A percentile compares a stretch with the other conserved stretches of the same genome.
These are phyloP conservation scores for Onygenales sp. DNA, from an alignment of 2,329 filamentous ascomycete genomes.

Conservation along the genomic window DNA sequence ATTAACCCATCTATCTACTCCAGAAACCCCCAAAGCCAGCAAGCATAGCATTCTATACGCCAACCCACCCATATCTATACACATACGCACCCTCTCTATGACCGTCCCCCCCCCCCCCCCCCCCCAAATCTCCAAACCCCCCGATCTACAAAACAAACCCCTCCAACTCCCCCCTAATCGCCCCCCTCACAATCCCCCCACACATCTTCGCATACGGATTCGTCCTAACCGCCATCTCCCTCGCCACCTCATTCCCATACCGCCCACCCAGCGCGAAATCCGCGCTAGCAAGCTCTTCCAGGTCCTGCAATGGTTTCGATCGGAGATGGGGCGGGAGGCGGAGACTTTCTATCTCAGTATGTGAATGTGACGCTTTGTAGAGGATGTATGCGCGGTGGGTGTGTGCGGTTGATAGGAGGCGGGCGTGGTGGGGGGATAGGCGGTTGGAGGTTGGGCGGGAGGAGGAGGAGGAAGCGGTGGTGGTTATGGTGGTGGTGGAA, in stretches of 20 bases:
- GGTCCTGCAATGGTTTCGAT: constrained; percentile 24
- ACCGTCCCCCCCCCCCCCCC: neutral
- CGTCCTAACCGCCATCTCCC: constrained; percentile 49
- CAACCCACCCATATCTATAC: neutral
- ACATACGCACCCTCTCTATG: neutral
- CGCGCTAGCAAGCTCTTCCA: constrained; percentile 48
- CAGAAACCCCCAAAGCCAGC: neutral
- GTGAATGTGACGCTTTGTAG: constrained; percentile 23
- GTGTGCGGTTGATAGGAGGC: constrained; percentile 44
- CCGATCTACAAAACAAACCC: constrained; percentile 10
- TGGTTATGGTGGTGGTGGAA: constrained; percentile 23
- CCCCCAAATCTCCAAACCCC: neutral
- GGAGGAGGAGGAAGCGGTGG: constrained; percentile 19
- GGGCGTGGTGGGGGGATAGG: constrained; percentile 36
- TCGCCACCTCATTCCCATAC: constrained; percentile 48
- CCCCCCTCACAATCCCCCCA: constrained; percentile 52
- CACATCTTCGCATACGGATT: constrained; percentile 57
- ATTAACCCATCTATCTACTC: too few relatives aligned
- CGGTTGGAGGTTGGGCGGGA: neutral
- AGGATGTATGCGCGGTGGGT: constrained; percentile 44
- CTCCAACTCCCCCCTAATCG: constrained; percentile 45
- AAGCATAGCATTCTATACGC: neutral
- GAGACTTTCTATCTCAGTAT: too few relatives aligned
- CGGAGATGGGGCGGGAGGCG: constrained; percentile 22
- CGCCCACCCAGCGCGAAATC: constrained; percentile 46